A percentile compares a stretch with the other conserved stretches of the same genome.
Conservation (phyloP, 2,329 filamentous ascomycete species). For the Diaporthe vexans region DNA sequence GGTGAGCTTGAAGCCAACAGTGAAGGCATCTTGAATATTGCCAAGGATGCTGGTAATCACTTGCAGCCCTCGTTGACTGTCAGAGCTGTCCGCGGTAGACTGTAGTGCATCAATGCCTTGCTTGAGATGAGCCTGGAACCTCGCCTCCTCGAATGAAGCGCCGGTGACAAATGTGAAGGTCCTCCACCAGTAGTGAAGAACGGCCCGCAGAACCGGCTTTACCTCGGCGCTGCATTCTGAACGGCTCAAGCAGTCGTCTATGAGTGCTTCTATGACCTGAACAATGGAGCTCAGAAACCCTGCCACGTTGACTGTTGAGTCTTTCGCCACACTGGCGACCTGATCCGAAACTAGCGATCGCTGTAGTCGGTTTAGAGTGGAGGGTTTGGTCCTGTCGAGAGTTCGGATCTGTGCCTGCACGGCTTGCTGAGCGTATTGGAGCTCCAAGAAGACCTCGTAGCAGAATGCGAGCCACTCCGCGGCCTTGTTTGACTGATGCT, state of each 20-base stretch:
- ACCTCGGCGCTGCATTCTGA: constrained; percentile 49
- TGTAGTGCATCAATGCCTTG: constrained; percentile 62
- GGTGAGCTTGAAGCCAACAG: constrained; percentile 77
- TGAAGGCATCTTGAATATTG: constrained; percentile 70
- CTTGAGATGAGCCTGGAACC: constrained; percentile 73
- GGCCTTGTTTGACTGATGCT: constrained; percentile 51
- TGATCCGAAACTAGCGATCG: constrained; percentile 69
- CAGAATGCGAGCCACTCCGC: constrained; percentile 65
- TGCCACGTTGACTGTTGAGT: constrained; percentile 70
- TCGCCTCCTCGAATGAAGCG: constrained; percentile 70
- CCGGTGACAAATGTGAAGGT: constrained; percentile 64
- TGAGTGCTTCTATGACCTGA: constrained; percentile 57
- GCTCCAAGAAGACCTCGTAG: constrained; percentile 64
- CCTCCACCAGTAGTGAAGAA: constrained; percentile 69
- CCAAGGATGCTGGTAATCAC: constrained; percentile 58
- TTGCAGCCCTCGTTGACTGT: constrained; percentile 49
- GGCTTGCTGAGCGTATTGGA: constrained; percentile 57
- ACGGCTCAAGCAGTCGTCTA: constrained; percentile 48
- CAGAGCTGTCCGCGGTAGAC: constrained; percentile 47
- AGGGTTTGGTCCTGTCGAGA: constrained; percentile 63
- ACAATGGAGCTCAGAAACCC: constrained; percentile 64
- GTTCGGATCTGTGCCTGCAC: constrained; percentile 59
- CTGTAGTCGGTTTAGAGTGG: constrained; percentile 71
- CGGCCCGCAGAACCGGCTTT: constrained; percentile 51
- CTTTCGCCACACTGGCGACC: constrained; percentile 69